Base-by-base conservation (phyloP, 768 basidiomycete genomes). In the Kondoa subrosea region DNA sequence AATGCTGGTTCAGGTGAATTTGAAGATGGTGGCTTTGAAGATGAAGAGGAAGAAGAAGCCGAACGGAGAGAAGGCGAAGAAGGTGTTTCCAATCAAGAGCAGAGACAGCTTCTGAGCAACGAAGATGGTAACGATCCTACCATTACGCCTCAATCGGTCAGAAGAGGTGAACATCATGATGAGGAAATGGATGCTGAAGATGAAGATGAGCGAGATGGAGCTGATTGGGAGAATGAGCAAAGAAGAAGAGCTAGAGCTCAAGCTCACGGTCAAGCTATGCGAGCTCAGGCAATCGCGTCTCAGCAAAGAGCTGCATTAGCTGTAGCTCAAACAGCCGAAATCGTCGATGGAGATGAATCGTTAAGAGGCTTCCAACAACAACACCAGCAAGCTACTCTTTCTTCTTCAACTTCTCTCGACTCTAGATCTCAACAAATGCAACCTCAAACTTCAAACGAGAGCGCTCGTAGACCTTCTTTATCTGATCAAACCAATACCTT, bases 51-150 rank as follows among this genome's bases (percentile, higher is more conserved):
- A 31, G 57, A 67, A 30, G 67, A 67, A 31, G 56, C 70, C 31
- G 69, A 66, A 29, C 71, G 66, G n/a, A 71, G 70, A 8, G 61
- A 66, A 8, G 64, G 61, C 17, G 64, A 34, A 31, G 84, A 27
- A 27, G 58, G 30, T 12, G 8, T 25, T 59, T 8, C 58, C 8
- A 25, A 25, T 59, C 14, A 82, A 21, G 78, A 29, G n/a, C 30
- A 25, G 57, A 27, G 33, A 14, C 67, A 68, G 15, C 14, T 3
- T 2, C 8, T 4, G 58, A 25, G 8, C 4, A 32, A 16, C 16
- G 61, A 63, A 15, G 61, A 27, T 27, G 29, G 30, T 32, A 33
- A 63, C 61, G 61, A 63, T 12, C 3, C 40, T 21, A 50, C 40
- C 40, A 50, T 50, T 21, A 50, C 40, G 40, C 40, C 40, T 8